phyloP scores from a whole-genome alignment of 108 stramenopile species.

The Parietichytrium sp. region DNA sequence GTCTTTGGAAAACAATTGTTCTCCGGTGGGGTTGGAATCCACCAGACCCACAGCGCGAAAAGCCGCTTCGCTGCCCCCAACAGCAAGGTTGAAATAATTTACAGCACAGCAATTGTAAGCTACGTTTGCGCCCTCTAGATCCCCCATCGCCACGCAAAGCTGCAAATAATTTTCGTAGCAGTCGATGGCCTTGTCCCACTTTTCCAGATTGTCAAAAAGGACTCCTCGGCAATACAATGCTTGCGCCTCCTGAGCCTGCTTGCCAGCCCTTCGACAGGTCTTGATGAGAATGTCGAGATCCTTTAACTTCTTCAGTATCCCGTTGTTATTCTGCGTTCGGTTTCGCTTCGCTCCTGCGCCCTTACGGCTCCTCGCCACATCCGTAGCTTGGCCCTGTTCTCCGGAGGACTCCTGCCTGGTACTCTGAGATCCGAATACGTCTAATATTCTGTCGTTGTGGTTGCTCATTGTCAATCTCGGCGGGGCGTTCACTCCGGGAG shows the following conservation, averaged over 20 bases:
- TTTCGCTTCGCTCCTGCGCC: not conserved
- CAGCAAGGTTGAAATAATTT: not conserved
- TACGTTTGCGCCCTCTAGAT: slow-evolving; percentile 6
- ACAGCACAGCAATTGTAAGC: slow-evolving; percentile 27
- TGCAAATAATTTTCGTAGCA: not conserved
- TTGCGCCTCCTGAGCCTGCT: slow-evolving; percentile 11
- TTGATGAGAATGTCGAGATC: slow-evolving; percentile 24
- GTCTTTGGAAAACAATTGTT: too few relatives aligned
- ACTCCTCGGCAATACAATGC: slow-evolving; percentile 16
- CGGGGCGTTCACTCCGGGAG: not conserved
- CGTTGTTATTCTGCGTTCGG: slow-evolving; percentile 16
- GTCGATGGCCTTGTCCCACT: slow-evolving; percentile 1
- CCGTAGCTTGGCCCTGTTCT: not conserved
- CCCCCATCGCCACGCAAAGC: not conserved
- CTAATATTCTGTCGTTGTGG: not conserved
- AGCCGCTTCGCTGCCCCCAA: not conserved
- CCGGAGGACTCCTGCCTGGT: too few relatives aligned
- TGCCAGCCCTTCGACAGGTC: slow-evolving; percentile 3
- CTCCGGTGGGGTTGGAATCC: not conserved
- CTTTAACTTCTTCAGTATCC: not conserved
- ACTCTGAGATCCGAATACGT: not conserved
- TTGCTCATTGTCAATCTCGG: not conserved
- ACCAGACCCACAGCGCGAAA: not conserved
- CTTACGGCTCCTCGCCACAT: not conserved
- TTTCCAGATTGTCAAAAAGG: slow-evolving; percentile 12